Evolutionary conservation across 306 rosid genomes (phyloP).

Genomic region (Acacia melanoxylon): DNA sequence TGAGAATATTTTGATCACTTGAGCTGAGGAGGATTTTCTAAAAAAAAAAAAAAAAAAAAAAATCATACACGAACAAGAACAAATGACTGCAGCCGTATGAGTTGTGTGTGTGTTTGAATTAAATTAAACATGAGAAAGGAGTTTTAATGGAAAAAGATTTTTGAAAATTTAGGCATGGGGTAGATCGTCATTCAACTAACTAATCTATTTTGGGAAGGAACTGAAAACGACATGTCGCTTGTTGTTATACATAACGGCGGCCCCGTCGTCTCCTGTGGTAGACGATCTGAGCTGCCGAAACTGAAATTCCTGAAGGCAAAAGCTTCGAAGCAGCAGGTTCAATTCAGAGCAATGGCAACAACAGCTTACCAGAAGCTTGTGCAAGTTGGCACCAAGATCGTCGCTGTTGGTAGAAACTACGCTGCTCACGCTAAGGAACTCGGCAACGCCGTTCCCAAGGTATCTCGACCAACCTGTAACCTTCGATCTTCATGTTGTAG

Average conservation of each 20-base stretch:
- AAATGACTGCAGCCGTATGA: too few relatives aligned
- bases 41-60: too few relatives aligned
- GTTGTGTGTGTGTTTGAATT: too few relatives aligned
- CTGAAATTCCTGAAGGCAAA: not conserved
- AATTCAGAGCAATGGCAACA: constrained; percentile 48
- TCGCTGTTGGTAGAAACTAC: constrained; percentile 92
- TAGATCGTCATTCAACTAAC: too few relatives aligned
- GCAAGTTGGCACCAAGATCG: constrained; percentile 74
- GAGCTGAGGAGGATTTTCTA: too few relatives aligned
- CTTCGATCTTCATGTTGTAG: not conserved
- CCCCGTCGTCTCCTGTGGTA: not conserved
- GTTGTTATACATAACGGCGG: not conserved
- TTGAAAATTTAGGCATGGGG: too few relatives aligned
- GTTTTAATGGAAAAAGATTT: too few relatives aligned
- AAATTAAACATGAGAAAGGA: too few relatives aligned
- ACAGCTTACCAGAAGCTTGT: constrained; percentile 59
- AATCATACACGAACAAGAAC: too few relatives aligned
- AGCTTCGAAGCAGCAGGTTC: not conserved
- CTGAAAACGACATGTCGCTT: constrained; percentile 18
- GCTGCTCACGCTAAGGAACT: constrained; percentile 96
- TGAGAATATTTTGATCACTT: too few relatives aligned
- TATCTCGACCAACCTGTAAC: constrained; percentile 8
- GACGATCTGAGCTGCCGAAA: not conserved
- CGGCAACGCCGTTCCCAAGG: constrained; percentile 97
- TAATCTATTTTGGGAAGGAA: not conserved